These are phyloP conservation scores for Pichia cephalocereana DNA, from an alignment of 805 yeast species.

Conservation along the genomic window DNA sequence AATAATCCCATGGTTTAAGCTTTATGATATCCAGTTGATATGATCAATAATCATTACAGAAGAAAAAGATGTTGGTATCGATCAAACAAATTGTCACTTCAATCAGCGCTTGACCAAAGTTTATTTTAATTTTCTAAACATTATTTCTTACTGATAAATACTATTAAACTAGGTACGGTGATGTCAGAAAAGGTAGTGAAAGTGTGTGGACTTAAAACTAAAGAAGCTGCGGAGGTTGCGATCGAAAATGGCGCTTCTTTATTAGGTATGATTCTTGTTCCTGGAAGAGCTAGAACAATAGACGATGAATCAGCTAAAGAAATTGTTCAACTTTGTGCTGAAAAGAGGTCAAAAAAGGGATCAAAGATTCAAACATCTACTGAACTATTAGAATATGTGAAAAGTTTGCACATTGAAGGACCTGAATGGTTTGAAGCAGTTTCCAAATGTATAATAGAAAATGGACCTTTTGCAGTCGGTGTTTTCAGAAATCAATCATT, in stretches of 20 bases:
- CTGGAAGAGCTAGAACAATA: slow-evolving; percentile 67
- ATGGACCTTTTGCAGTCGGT: slow-evolving; percentile 74
- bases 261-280: slow-evolving; percentile 83
- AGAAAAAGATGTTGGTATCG: no score
- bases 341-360: slow-evolving; percentile 16
- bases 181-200: slow-evolving; percentile 43
- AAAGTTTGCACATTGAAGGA: slow-evolving; percentile 13
- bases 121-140: no score
- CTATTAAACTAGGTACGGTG: no score
- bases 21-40: no score
- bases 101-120: no score
- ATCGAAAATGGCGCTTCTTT: slow-evolving; percentile 63
- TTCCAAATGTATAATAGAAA: slow-evolving; percentile 16
- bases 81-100: no score
- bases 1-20: slow-evolving; percentile 15
- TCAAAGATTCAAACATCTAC: slow-evolving; percentile 16
- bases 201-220: slow-evolving; percentile 71
- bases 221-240: slow-evolving; percentile 64
- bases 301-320: slow-evolving; percentile 34
- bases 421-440: slow-evolving; percentile 28
- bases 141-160: no score
- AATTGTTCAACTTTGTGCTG: slow-evolving; percentile 29
- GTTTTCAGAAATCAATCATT: slow-evolving; percentile 80
- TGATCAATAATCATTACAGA: no score
- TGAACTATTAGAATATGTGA: slow-evolving; percentile 11